These are phyloP conservation scores for Clarkia xantiana DNA, from an alignment of 345 rosid genomes.

Conservation along the genomic window DNA sequence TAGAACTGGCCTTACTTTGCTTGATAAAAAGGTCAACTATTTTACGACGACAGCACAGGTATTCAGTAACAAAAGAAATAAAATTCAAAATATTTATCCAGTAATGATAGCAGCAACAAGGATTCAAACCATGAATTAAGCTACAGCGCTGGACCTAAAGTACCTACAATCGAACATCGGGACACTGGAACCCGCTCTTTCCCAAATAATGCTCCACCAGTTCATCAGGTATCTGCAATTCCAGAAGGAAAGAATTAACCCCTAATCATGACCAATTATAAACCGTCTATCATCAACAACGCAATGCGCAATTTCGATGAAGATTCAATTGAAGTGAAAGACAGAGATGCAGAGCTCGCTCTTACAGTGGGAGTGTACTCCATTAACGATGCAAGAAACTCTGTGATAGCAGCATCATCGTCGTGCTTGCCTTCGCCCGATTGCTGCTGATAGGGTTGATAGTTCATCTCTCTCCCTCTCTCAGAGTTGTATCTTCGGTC, in stretches of 20 bases:
- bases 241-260: neutral
- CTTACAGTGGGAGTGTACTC: constrained; percentile 76
- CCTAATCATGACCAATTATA: neutral
- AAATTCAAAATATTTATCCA: too few species aligned
- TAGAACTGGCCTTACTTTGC: too few species aligned
- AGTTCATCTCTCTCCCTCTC: constrained; percentile 25
- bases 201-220: constrained; percentile 89
- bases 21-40: too few species aligned
- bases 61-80: too few species aligned
- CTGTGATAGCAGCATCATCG: constrained; percentile 66
- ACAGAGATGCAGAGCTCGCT: neutral
- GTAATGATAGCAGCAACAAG: too few species aligned
- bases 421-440: constrained; percentile 52
- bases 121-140: neutral
- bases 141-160: constrained; percentile 6
- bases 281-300: neutral
- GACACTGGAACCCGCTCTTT: constrained; percentile 95
- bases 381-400: constrained; percentile 74
- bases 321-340: neutral
- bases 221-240: constrained; percentile 77
- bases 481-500: neutral
- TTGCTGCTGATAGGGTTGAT: constrained; percentile 23
- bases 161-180: constrained; percentile 93
- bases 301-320: neutral
- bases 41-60: too few species aligned